A percentile compares a stretch with the other conserved stretches of the same genome.
phyloP scores from a whole-genome alignment of 1,284 basidiomycete species.

The Singerocomus inundabilis region DNA sequence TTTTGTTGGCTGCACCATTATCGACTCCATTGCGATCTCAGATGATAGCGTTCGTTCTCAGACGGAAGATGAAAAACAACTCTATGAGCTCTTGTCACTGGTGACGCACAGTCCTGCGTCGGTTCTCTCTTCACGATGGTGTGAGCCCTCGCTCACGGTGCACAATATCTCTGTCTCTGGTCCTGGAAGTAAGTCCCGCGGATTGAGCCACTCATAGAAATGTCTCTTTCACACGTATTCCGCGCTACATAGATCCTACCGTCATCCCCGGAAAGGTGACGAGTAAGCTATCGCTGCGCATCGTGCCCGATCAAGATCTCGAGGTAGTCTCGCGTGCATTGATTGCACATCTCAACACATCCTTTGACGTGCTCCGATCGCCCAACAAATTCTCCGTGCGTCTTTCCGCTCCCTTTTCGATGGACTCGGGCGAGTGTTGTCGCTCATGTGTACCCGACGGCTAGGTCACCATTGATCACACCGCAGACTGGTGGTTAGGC shows the following conservation, averaged over 20 bases:
- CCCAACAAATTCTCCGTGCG: slow-evolving; percentile 72
- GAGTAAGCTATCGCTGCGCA: slow-evolving; percentile 82
- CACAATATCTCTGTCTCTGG: slow-evolving; percentile 73
- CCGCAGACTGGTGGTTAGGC: slow-evolving; percentile 96
- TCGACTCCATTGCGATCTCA: slow-evolving; percentile 30
- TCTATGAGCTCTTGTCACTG: slow-evolving; percentile 67
- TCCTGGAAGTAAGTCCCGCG: slow-evolving; percentile 57
- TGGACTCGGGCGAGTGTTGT: neutral
- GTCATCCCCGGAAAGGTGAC: slow-evolving; percentile 83
- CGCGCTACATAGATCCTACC: slow-evolving; percentile 59
- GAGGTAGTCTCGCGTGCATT: slow-evolving; percentile 67
- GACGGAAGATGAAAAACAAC: slow-evolving; percentile 62
- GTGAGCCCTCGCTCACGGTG: slow-evolving; percentile 73
- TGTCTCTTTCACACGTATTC: neutral
- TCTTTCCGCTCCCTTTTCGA: neutral
- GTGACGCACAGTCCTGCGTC: slow-evolving; percentile 66
- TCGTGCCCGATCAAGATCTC: slow-evolving; percentile 92
- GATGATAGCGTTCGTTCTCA: slow-evolving; percentile 74
- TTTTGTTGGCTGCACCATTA: neutral
- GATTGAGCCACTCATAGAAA: neutral
- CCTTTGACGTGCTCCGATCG: slow-evolving; percentile 64
- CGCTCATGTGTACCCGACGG: neutral
- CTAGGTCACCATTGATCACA: slow-evolving; percentile 78
- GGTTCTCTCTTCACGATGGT: slow-evolving; percentile 73
- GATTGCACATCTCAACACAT: slow-evolving; percentile 53